Base-by-base conservation (phyloP, 2,329 filamentous ascomycete species). In the Chrysoporthe puriensis region DNA sequence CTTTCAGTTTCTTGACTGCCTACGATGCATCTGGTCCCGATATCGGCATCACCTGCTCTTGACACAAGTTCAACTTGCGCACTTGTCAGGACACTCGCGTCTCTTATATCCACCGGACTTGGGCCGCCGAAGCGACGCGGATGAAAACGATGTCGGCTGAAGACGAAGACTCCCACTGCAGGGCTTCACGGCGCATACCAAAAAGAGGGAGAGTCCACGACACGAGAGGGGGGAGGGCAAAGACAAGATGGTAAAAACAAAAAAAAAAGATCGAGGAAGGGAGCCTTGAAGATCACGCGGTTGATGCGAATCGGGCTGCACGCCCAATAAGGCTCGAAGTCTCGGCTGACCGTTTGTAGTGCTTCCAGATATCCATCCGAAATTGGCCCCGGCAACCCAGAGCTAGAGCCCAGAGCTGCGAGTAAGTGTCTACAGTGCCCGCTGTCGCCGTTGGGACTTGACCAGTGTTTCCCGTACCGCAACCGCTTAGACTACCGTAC, bases 401-500 rank as follows among this genome's bases (percentile, higher is more conserved):
- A 34, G 26, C 11, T 13, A 32, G 4, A 11, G 50, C 21, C 21
- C 50, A 26, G n/a, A 54, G 50, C 50, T 54, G 50, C 32, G 16
- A 9, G 54, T 57, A 57, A 57, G 54, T 57, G 44, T 44, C 57
- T 59, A 67, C 50, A 61, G 58, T 59, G 40, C 36, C 60, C 52
- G 34, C 42, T 40, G 21, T 54, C 50, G 50, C 50, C 50, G 50
- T 54, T 54, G 26, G 32, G 21, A 54, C 26, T 54, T 46, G 18
- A 44, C 46, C 57, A 57, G 54, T 52, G 56, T 58, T 16, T 59
- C 43, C 68, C 66, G 46, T 59, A 65, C 65, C 65, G 62, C 62
- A 64, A 44, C 59, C 50, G 50, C 50, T 13, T 21, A 21, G 44
- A 43, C 62, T 60, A 65, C 54, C 26, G 42, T 52, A 65, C 63